These are phyloP conservation scores for Trichosanthes cucumerina DNA, from an alignment of 306 rosid species.

Conservation along the genomic window DNA sequence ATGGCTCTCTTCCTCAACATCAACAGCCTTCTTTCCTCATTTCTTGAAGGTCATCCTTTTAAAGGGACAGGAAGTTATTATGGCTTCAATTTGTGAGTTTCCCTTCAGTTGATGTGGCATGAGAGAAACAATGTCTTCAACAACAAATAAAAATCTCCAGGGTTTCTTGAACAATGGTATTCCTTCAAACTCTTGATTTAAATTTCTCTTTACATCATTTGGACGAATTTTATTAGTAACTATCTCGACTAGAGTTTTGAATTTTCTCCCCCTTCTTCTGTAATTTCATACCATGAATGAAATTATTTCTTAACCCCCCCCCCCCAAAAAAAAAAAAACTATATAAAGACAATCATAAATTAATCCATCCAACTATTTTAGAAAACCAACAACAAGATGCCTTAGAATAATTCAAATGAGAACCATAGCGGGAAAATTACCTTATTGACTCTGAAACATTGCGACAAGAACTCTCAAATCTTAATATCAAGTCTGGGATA, in stretches of 20 bases:
- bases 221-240: neutral
- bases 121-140: neutral
- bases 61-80: neutral
- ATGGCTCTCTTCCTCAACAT: neutral
- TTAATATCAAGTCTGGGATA: slow-evolving; percentile 67
- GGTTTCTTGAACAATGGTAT: neutral
- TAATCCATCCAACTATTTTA: neutral
- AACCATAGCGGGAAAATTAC: slow-evolving; percentile 22
- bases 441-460: slow-evolving; percentile 68
- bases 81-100: neutral
- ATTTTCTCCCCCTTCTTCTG: neutral
- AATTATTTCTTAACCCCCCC: neutral
- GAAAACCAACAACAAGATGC: neutral
- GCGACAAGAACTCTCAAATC: slow-evolving; percentile 68
- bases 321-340: neutral
- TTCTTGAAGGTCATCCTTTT: neutral
- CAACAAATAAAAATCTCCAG: neutral
- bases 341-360: neutral
- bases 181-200: neutral
- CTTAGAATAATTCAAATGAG: neutral
- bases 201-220: neutral
- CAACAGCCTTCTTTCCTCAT: neutral
- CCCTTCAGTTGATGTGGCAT: neutral
- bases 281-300: neutral
- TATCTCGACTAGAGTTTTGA: neutral